phyloP scores from a whole-genome alignment of 441 rosid genomes.

The Pelargonium citronellum region DNA sequence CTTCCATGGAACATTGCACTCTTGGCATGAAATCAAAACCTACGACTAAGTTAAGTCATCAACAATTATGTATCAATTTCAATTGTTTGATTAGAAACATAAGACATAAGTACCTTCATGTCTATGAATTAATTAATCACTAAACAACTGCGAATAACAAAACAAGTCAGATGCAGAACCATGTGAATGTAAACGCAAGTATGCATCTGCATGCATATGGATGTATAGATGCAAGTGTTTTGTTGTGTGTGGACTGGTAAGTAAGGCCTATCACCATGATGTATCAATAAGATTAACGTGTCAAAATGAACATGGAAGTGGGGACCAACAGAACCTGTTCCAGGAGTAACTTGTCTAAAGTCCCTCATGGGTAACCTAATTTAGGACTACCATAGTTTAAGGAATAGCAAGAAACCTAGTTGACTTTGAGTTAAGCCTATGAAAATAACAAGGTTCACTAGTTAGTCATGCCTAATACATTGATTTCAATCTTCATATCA shows the following conservation, averaged over 20 bases:
- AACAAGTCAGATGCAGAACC: background rate
- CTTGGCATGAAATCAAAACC: background rate
- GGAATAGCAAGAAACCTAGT: conserved; percentile 36
- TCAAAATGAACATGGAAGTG: conserved; percentile 16
- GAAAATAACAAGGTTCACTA: conserved; percentile 7
- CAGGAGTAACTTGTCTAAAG: conserved; percentile 28
- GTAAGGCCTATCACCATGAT: conserved; percentile 2
- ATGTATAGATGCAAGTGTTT: background rate
- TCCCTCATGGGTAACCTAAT: conserved; percentile 59
- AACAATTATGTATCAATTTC: background rate
- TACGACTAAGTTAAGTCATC: conserved; percentile 12
- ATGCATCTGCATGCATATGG: background rate
- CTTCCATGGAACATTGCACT: conserved; percentile 14
- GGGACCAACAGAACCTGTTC: conserved; percentile 33
- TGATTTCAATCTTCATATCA: background rate
- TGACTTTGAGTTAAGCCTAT: conserved; percentile 26
- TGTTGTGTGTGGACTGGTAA: conserved; percentile 3
- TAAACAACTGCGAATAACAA: conserved; percentile 10
- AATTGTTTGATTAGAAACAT: background rate
- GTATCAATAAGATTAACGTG: conserved; percentile 3
- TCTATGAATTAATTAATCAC: conserved; percentile 3
- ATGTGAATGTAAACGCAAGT: background rate
- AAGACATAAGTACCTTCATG: conserved; percentile 2
- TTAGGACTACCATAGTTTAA: conserved; percentile 31
- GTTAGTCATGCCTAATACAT: background rate